These are phyloP conservation scores for Schwanniomyces pseudopolymorphus DNA, from an alignment of 805 yeast genomes.

Conservation along the genomic window DNA sequence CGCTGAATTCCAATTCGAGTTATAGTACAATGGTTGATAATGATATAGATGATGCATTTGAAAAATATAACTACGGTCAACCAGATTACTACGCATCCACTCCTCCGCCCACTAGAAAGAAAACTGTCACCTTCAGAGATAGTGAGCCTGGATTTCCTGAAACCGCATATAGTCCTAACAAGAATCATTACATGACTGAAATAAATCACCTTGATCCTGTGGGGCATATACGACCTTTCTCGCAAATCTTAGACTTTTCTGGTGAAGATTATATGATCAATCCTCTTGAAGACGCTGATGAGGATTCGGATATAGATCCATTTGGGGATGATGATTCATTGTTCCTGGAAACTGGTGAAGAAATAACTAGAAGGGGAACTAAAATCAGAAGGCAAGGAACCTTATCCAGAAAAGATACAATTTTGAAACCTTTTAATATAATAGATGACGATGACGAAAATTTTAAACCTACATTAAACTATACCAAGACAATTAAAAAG, in stretches of 20 bases:
- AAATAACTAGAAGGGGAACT: constrained; percentile 28
- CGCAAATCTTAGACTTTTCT: constrained; percentile 22
- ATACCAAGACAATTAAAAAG: constrained; percentile 43
- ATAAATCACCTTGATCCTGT: constrained; percentile 10
- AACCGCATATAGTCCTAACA: constrained; percentile 25
- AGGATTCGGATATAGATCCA: constrained; percentile 37
- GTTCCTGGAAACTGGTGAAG: constrained; percentile 42
- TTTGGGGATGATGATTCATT: constrained; percentile 46
- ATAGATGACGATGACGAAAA: constrained; percentile 31
- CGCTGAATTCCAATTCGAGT: constrained; percentile 11
- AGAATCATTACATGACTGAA: constrained; percentile 11
- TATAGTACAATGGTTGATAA: constrained; percentile 21
- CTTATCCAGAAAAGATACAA: constrained; percentile 4
- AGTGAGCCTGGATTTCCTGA: constrained; percentile 31
- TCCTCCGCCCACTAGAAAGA: constrained; percentile 11
- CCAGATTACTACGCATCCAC: not conserved
- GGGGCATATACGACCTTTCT: constrained; percentile 19
- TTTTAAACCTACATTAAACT: constrained; percentile 39
- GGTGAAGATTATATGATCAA: constrained; percentile 42
- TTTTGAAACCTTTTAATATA: constrained; percentile 4
- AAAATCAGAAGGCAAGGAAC: constrained; percentile 25
- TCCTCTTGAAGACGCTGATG: constrained; percentile 39
- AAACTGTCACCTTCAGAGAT: constrained; percentile 31
- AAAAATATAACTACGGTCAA: constrained; percentile 1
- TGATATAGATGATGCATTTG: constrained; percentile 5